These are phyloP conservation scores for Verticillium klebahnii DNA, from an alignment of 2,329 filamentous ascomycete species.

Conservation along the genomic window DNA sequence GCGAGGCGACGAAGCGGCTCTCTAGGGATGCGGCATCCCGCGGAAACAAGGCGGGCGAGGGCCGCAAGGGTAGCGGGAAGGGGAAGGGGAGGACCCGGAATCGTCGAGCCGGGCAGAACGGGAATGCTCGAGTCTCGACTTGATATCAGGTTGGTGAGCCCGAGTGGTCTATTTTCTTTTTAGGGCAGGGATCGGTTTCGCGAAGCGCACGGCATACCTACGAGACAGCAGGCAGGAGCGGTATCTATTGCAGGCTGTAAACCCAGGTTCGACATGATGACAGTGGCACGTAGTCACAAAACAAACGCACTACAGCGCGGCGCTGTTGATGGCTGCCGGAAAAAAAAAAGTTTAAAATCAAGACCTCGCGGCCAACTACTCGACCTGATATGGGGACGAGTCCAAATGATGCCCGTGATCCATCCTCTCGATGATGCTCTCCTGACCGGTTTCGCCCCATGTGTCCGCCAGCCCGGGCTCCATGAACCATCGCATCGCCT, in stretches of 20 bases:
- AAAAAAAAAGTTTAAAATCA: not conserved
- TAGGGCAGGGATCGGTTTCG: not conserved
- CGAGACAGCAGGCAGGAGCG: not conserved
- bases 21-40: not conserved
- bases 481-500: not conserved
- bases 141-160: not conserved
- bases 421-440: not conserved
- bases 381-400: not conserved
- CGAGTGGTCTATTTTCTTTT: not conserved
- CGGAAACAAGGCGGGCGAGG: not conserved
- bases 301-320: not conserved
- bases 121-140: not conserved
- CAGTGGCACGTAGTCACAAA: not conserved
- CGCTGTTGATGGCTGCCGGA: not conserved
- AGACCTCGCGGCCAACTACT: not conserved
- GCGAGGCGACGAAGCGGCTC: not conserved
- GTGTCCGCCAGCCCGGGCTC: not conserved
- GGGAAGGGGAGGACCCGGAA: not conserved
- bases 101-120: not conserved
- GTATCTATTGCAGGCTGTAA: not conserved
- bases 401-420: not conserved
- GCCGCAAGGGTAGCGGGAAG: not conserved
- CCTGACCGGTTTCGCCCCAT: not conserved
- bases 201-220: not conserved
- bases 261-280: not conserved